Base-by-base conservation (phyloP, 805 yeast genomes). In the Sugiyamaella qingdaonensis region DNA sequence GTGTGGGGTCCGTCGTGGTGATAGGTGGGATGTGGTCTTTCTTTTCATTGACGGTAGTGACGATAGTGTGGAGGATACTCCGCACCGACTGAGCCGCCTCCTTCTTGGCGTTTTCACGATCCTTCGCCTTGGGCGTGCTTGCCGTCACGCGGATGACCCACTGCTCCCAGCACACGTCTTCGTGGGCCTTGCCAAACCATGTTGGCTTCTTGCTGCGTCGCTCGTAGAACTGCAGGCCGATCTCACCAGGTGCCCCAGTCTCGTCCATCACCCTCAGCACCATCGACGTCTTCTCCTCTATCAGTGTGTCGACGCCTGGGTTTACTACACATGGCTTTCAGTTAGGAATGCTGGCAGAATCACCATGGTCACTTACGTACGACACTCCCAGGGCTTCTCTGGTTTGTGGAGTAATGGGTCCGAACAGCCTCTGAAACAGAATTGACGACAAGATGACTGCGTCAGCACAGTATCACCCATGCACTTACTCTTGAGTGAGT, bases 1-100 rank as follows among this genome's bases (percentile, higher is more conserved):
- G 92, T 10, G 82, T 69, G 29, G 78, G 69, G 2, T 84, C 89
- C 13, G 82, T 71, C 1, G 87, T 78, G 14, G 85, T 79, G 21
- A 87, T 84, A 0, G 88, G 86, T 2, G 95, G 95, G 1, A 88
- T 81, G 59, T 85, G 90, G 46, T 74, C 78, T 61, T 80, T 84
- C 61, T 83, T 75, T 5, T 64, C 61, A 60, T 85, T 86, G 13
- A 75, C 80, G n/a, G 71, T 66, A 13, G 78, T 75, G 34, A 80
- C 68, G n/a, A 85, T 77, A 51, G 72, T 67, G 49, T 72, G 57
- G 44, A 86, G 54, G 11, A 71, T 68, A 5, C 63, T 60, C 37
- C 68, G 71, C 48, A 80, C 80, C 63, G 64, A 75, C 13, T 39
- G 47, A 13, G 60, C 68, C 60, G 66, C 72, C 54, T 65, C 43